Base-by-base conservation (phyloP, 176 grass and related monocot species). In the Triticum urartu region DNA sequence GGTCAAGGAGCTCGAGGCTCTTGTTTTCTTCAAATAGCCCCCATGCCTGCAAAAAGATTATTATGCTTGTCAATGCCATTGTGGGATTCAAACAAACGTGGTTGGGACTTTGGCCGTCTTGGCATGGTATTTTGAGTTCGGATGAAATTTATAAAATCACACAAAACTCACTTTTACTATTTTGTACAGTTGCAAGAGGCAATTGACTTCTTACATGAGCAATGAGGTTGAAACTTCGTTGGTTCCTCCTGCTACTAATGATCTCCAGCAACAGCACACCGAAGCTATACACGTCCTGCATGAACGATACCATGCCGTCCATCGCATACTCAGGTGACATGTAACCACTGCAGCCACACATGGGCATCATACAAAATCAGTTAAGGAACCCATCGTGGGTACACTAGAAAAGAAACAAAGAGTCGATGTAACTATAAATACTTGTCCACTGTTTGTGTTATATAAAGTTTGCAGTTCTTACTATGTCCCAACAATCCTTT, bases 281-380 rank as follows among this genome's bases (percentile, higher is more conserved):
- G 64, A 91, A 98, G 73, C 91, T 91, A 47, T 98, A 95, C 85
- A 98, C 95, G 78, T 95, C 91, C 13, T 86, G 88, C 88, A 86
- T 89, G 78, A 89, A 89, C 0, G 88, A 89, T 11, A 89, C 36
- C 78, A 47, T 82, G 38, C 87, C 91, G 4, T 65, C 87, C 74
- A 89, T 92, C 8, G 83, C 79, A 15, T 92, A 92, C 6, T 92
- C 87, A 0, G 91, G 91, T 9, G n/a, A n/a, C n/a, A n/a, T n/a
- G n/a, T n/a, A n/a, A n/a, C n/a, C n/a, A n/a, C n/a, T n/a, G n/a
- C n/a, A n/a, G n/a, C n/a, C n/a, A n/a, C n/a, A n/a, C n/a, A n/a
- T n/a, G n/a, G n/a, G n/a, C n/a, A n/a, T n/a, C n/a, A n/a, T n/a
- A n/a, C n/a, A n/a, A n/a, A n/a, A n/a, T n/a, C n/a, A n/a, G n/a